Conservation (phyloP, 306 rosid species). For the Cucurbita argyrosperma region DNA sequence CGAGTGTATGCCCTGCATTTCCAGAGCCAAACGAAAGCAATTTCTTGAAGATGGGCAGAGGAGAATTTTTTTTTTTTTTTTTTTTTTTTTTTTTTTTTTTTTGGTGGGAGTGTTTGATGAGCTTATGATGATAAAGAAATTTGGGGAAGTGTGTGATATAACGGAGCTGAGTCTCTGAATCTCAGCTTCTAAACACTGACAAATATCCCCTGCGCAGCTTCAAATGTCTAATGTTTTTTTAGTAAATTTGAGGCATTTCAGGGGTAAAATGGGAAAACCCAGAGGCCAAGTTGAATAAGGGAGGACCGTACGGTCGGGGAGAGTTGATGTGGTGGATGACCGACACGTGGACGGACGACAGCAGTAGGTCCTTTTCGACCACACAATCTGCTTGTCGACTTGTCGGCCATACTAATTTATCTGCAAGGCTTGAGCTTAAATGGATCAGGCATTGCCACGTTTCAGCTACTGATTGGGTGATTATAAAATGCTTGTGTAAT, state of each 20-base stretch:
- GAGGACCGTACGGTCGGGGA: constrained; percentile 11
- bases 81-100: background rate
- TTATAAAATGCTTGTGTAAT: background rate
- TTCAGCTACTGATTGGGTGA: background rate
- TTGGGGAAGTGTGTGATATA: constrained; percentile 9
- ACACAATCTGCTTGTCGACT: constrained; percentile 12
- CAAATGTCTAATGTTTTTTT: background rate
- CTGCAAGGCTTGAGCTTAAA: background rate
- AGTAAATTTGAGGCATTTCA: background rate
- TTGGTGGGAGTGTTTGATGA: background rate
- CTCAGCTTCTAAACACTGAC: constrained; percentile 24
- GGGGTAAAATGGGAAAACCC: background rate
- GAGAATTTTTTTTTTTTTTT: background rate
- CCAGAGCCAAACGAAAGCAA: background rate
- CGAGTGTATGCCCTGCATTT: constrained; percentile 84
- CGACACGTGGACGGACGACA: constrained; percentile 35
- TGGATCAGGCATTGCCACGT: constrained; percentile 42
- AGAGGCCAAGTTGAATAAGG: background rate
- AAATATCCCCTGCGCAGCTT: constrained; percentile 35
- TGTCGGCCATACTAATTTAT: constrained; percentile 45
- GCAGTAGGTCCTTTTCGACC: constrained; percentile 5
- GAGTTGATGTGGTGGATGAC: background rate
- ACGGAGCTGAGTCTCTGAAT: constrained; percentile 3
- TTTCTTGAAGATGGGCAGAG: too few species aligned
- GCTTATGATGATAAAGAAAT: constrained; percentile 1